Evolutionary conservation across 345 rosid genomes (phyloP).

Genomic region (Litchi chinensis): DNA sequence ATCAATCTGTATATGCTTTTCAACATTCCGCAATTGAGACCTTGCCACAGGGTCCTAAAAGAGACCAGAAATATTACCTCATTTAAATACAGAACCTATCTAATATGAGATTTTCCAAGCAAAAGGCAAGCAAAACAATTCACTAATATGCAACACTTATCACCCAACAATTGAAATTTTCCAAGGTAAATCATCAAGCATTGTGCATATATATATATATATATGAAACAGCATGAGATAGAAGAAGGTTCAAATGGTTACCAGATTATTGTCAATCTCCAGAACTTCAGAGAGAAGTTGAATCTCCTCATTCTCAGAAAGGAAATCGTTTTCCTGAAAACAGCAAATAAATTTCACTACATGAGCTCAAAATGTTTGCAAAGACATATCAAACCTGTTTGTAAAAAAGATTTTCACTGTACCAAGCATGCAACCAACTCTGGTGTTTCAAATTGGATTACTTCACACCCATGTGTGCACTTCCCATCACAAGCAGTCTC

Average conservation of each 20-base stretch:
- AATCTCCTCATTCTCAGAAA: constrained; percentile 35
- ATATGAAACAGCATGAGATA: not conserved
- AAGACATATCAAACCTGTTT: not conserved
- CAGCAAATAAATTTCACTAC: not conserved
- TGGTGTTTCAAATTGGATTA: constrained; percentile 62
- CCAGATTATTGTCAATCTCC: constrained; percentile 44
- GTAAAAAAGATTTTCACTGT: constrained; percentile 14
- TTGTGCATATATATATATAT: not conserved
- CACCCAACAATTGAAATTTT: not conserved
- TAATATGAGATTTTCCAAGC: not conserved
- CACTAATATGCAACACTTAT: not conserved
- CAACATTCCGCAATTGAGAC: not conserved
- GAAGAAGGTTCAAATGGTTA: constrained; percentile 23
- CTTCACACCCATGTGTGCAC: constrained; percentile 21
- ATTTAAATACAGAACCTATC: not conserved
- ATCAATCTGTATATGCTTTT: not conserved
- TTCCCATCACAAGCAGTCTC: constrained; percentile 35
- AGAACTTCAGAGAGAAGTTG: constrained; percentile 43
- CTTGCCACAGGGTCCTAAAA: not conserved
- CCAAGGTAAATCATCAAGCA: constrained; percentile 5
- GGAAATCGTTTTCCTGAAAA: constrained; percentile 46
- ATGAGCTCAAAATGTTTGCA: constrained; percentile 5
- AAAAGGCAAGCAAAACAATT: not conserved
- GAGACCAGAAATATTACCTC: not conserved
- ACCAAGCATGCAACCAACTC: constrained; percentile 60